Evolutionary conservation across 495 filamentous ascomycete genomes (phyloP).

Genomic region (Oleoguttula mirabilis): DNA sequence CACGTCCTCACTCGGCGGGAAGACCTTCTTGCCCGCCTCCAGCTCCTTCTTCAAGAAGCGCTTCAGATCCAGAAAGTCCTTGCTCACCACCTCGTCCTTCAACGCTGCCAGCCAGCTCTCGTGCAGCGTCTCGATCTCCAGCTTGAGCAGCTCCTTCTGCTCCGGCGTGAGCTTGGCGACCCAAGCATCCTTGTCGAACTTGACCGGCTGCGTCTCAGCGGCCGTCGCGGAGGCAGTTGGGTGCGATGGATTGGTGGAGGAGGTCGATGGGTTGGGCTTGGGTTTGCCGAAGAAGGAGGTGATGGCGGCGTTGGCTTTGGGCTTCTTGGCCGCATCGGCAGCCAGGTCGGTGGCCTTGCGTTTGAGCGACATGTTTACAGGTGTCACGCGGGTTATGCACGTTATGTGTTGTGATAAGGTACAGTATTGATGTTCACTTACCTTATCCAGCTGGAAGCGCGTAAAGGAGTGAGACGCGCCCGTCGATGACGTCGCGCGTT

Average conservation of each 20-base stretch:
- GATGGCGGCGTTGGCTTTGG: conserved; percentile 53
- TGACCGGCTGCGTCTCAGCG: conserved; percentile 30
- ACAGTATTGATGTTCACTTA: no score
- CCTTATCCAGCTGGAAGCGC: no score
- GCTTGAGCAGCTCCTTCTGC: conserved; percentile 64
- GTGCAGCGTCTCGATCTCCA: conserved; percentile 86
- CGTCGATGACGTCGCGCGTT: no score
- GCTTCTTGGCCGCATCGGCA: conserved; percentile 50
- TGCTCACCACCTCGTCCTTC: conserved; percentile 65
- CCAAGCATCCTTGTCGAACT: conserved; percentile 86
- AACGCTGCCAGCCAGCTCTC: conserved; percentile 81
- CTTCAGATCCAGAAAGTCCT: conserved; percentile 77
- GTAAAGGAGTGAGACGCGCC: no score
- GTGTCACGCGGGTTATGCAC: background rate
- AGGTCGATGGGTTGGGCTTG: conserved; percentile 27
- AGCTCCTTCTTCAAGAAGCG: conserved; percentile 71
- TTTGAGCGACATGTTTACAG: conserved; percentile 42
- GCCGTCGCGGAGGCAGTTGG: conserved; percentile 28
- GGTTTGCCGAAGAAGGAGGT: conserved; percentile 54
- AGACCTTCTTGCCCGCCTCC: conserved; percentile 58
- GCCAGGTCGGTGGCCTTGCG: conserved; percentile 50
- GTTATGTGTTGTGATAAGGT: no score
- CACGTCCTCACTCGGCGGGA: conserved; percentile 77
- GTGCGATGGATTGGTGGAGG: conserved; percentile 26
- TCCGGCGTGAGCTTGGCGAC: conserved; percentile 62